Base-by-base conservation (phyloP, 306 rosid genomes). In the Datisca glomerata region DNA sequence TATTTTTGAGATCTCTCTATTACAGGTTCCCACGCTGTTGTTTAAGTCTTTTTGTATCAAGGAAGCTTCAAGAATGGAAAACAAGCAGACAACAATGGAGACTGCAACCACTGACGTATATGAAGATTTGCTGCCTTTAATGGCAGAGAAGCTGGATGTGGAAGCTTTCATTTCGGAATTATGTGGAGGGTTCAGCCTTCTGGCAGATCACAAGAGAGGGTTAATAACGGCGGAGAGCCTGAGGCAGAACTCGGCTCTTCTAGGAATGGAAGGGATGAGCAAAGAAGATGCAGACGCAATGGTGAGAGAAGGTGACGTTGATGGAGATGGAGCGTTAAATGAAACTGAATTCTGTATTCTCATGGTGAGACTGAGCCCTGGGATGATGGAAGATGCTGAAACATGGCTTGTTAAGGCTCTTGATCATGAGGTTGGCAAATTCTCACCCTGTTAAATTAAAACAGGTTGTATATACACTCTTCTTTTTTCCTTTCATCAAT, bases 361-460 rank as follows among this genome's bases (percentile, higher is more conserved):
- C 2, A 91, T 91, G 98, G 93, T 91, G 4, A 80, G 96, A 64
- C 94, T 91, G 22, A 91, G 98, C 68, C 98, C 98, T 32, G 96
- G 58, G 24, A 91, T 91, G 74, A 84, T 91, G 94, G 62, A 79
- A 18, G 80, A 91, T 41, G 96, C 98, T 43, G 93, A 78, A 53
- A 41, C 53, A 0, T 91, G 98, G 98, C 81, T 91, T 7, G 67
- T 75, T 38, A 91, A 84, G 45, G 84, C 98, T 0, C 61, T 91
- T 49, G 67, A 73, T 7, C 72, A 72, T n/a, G n/a, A n/a, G n/a
- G n/a, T n/a, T n/a, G n/a, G n/a, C n/a, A n/a, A n/a, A n/a, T n/a
- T n/a, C n/a, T n/a, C n/a, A n/a, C n/a, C n/a, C n/a, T n/a, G n/a
- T n/a, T n/a, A n/a, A n/a, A n/a, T n/a, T n/a, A n/a, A n/a, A n/a